Conservation (phyloP, 2,329 filamentous ascomycete species). For the Fusarium sp. region DNA sequence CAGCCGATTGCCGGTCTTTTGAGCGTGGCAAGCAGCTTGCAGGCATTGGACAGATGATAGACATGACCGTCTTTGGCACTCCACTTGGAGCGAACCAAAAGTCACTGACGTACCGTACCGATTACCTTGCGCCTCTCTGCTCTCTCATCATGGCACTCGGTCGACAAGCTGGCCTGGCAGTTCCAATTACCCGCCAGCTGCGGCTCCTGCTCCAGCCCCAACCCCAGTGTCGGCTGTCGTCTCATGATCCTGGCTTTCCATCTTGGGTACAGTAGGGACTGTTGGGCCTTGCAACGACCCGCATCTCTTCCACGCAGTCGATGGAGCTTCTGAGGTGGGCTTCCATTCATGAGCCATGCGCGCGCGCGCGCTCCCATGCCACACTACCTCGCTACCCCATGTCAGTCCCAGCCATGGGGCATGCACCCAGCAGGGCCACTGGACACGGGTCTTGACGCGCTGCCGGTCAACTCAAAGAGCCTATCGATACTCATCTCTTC, state of each 20-base stretch:
- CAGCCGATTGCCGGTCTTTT: conserved; percentile 24
- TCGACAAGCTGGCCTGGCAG: conserved; percentile 37
- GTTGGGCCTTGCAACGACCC: conserved; percentile 44
- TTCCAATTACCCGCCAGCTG: conserved; percentile 44
- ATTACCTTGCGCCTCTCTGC: conserved; percentile 37
- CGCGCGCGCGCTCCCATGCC: conserved; percentile 37
- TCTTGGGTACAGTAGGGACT: conserved; percentile 46
- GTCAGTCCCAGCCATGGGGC: conserved; percentile 39
- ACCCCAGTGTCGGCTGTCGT: conserved; percentile 49
- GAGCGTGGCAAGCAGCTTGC: conserved; percentile 35
- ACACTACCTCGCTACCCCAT: too few relatives aligned
- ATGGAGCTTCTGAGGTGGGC: conserved; percentile 39
- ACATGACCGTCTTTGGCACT: conserved; percentile 38
- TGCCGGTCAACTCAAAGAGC: conserved; percentile 40
- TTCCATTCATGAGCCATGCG: conserved; percentile 23
- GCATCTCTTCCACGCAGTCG: conserved; percentile 41
- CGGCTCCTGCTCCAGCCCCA: too few relatives aligned
- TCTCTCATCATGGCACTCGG: conserved; percentile 39
- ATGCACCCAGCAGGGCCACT: conserved; percentile 46
- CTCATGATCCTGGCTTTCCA: conserved; percentile 46
- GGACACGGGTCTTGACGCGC: conserved; percentile 42
- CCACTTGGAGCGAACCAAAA: conserved; percentile 41
- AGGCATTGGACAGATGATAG: conserved; percentile 41
- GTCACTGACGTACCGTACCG: conserved; percentile 45
- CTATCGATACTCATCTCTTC: conserved; percentile 52